Evolutionary conservation across 1,284 basidiomycete species (phyloP).

Genomic region (Agaricales sp.): DNA sequence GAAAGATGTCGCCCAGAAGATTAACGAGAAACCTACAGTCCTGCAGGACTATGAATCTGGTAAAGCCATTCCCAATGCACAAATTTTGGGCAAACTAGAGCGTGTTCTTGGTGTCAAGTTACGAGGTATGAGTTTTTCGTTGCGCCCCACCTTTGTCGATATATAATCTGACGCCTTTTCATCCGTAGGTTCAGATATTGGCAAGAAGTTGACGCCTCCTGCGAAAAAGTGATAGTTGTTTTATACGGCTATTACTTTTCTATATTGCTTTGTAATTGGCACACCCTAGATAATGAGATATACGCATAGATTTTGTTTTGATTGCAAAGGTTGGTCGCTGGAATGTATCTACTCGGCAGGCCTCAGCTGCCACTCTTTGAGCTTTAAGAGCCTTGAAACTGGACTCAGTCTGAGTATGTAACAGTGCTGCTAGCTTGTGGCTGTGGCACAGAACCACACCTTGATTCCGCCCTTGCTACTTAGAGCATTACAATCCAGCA

Average conservation of each 20-base stretch:
- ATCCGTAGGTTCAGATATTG: slow-evolving; percentile 58
- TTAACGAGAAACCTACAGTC: slow-evolving; percentile 85
- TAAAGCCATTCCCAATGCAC: slow-evolving; percentile 84
- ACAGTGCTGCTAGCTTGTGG: no score
- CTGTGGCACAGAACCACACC: no score
- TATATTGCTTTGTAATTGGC: not conserved
- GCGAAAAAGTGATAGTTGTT: slow-evolving; percentile 50
- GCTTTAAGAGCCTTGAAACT: not conserved
- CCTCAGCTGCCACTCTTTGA: not conserved
- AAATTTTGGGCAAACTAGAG: slow-evolving; percentile 90
- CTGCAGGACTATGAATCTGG: slow-evolving; percentile 88
- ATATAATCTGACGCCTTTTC: slow-evolving; percentile 7
- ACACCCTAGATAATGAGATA: not conserved
- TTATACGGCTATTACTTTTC: not conserved
- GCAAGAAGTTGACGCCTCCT: slow-evolving; percentile 68
- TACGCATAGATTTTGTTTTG: not conserved
- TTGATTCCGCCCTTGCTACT: no score
- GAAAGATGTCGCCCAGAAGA: slow-evolving; percentile 90
- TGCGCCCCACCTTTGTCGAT: slow-evolving; percentile 2
- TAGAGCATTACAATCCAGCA: no score
- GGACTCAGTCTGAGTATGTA: no score
- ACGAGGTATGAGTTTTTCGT: slow-evolving; percentile 47
- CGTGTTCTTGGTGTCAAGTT: slow-evolving; percentile 86
- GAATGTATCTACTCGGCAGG: not conserved
- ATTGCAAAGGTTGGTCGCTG: not conserved